phyloP scores from a whole-genome alignment of 441 rosid genomes.

The Gossypium gossypioides region DNA sequence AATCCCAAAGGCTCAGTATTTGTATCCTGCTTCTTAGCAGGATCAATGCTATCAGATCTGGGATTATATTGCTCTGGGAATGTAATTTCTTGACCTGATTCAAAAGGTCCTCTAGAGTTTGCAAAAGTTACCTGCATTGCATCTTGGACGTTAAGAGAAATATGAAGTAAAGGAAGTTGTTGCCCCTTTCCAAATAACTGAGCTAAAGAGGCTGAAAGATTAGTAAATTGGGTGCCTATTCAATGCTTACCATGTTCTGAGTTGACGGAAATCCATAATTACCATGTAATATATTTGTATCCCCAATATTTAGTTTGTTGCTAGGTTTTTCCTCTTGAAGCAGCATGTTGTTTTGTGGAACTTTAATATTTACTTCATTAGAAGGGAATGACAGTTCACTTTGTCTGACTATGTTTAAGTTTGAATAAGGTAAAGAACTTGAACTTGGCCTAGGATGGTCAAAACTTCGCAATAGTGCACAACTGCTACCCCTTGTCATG shows the following conservation, averaged over 20 bases:
- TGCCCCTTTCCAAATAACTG: slow-evolving; percentile 68
- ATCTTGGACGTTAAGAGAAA: slow-evolving; percentile 40
- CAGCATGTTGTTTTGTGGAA: slow-evolving; percentile 27
- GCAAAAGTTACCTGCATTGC: slow-evolving; percentile 27
- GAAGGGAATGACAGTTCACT: slow-evolving; percentile 28
- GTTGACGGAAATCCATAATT: slow-evolving; percentile 26
- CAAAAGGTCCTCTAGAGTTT: slow-evolving; percentile 26
- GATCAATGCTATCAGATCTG: slow-evolving; percentile 34
- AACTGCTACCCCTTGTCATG: slow-evolving; percentile 24
- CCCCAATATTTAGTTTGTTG: slow-evolving; percentile 19
- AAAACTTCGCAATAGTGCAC: slow-evolving; percentile 23
- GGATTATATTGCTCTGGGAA: slow-evolving; percentile 46
- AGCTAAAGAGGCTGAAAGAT: slow-evolving; percentile 69
- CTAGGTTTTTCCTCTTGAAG: slow-evolving; percentile 24
- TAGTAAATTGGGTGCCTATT: slow-evolving; percentile 48
- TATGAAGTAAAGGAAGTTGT: slow-evolving; percentile 58
- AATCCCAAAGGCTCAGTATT: slow-evolving; percentile 16
- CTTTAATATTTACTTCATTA: slow-evolving; percentile 25
- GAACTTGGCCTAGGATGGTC: slow-evolving; percentile 37
- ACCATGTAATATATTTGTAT: slow-evolving; percentile 22
- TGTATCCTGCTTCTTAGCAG: slow-evolving; percentile 20
- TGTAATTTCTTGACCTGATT: slow-evolving; percentile 25
- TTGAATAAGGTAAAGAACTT: slow-evolving; percentile 33
- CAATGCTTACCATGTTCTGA: slow-evolving; percentile 44
- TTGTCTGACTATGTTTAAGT: slow-evolving; percentile 37